Base-by-base conservation (phyloP, 257 asterid species). In the Cynanchum wilfordii region DNA sequence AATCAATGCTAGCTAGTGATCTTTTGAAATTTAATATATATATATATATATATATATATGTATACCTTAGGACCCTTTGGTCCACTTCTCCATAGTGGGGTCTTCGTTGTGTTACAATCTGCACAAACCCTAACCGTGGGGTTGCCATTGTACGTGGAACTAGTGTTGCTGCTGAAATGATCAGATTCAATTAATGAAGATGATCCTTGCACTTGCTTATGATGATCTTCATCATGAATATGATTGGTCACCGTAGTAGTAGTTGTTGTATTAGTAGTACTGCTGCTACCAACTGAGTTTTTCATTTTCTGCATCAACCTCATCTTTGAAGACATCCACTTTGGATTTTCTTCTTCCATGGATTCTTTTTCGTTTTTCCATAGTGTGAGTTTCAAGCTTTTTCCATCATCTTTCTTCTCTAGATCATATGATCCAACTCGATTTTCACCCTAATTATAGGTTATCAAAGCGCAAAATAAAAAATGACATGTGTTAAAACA, bases 1-100 rank as follows among this genome's bases (percentile, higher is more conserved):
- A 50, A 13, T 12, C 3, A 3, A 47, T 42, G 47, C 47, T 68
- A 25, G 45, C 44, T 47, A 56, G 47, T 22, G 19, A 68, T 13
- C 24, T 45, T 42, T 24, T 45, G 22, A 56, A 45, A 47, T 68
- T 42, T 68, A 13, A 68, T 67, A 19, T 62, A 52, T 3, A 45
- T 19, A 29, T 30, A 30, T 30, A 44, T 45, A 8, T 10, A 49
- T 12, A 49, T 49, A 49, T 49, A 50, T 50, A 13, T 33, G 1
- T 8, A 5, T 70, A 89, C 98, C 98, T 94, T 94, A 57, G 98
- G 98, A 73, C 97, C 98, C 79, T 89, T 87, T 49, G 98, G 98
- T 65, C 98, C 98, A 83, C 98, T 89, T 83, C 98, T 88, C 98
- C 98, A 94, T 29, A 94, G 96, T 82, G 98, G 98, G 55, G 98